Evolutionary conservation across 1,139 yeast species (phyloP).

Genomic region (Komagataea norvegica): DNA sequence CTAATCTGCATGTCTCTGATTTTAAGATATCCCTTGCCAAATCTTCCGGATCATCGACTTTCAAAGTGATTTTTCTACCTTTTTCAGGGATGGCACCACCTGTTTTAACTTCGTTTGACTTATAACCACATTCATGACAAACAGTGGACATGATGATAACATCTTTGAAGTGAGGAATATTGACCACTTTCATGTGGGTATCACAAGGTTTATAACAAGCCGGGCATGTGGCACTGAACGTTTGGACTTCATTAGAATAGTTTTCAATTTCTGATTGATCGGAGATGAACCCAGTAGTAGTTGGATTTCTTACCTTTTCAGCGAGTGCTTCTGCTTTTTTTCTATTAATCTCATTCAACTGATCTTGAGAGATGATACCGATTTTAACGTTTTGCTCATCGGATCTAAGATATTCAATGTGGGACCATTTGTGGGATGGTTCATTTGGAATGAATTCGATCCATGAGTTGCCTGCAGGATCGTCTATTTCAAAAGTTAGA

Average conservation of each 20-base stretch:
- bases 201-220: conserved; percentile 77
- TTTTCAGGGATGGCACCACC: conserved; percentile 93
- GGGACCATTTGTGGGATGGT: conserved; percentile 87
- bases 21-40: conserved; percentile 90
- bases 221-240: conserved; percentile 89
- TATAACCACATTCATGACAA: conserved; percentile 91
- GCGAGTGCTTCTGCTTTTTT: conserved; percentile 33
- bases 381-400: conserved; percentile 84
- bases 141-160: conserved; percentile 95
- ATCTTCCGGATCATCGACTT: conserved; percentile 89
- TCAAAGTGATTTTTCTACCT: conserved; percentile 71
- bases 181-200: conserved; percentile 94
- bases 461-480: conserved; percentile 98
- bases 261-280: conserved; percentile 82
- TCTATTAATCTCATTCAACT: conserved; percentile 48
- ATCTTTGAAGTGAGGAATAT: conserved; percentile 96
- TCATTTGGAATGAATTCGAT: conserved; percentile 87
- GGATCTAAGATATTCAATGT: conserved; percentile 75
- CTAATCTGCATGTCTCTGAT: conserved; percentile 87
- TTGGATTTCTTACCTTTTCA: conserved; percentile 43
- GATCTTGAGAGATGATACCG: conserved; percentile 83
- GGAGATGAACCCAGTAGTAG: conserved; percentile 53
- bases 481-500: conserved; percentile 75
- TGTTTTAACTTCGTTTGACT: conserved; percentile 95
- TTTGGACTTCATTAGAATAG: conserved; percentile 82